A percentile compares a stretch with the other conserved stretches of the same genome.
Evolutionary conservation across 176 grass and related monocot species (phyloP).

Genomic region (Carex cristatella): DNA sequence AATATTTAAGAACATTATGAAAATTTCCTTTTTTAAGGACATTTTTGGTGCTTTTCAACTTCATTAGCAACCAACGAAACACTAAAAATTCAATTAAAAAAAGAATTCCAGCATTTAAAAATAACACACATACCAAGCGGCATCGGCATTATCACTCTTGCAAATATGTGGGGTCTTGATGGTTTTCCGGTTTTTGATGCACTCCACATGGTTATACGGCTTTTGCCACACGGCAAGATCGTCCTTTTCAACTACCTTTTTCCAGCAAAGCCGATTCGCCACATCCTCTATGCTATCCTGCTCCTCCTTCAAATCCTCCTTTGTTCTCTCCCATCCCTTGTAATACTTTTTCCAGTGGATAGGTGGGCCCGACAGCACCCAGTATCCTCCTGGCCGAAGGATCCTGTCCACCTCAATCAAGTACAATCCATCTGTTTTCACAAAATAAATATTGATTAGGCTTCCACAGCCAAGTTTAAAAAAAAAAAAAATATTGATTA

Average conservation of each 20-base stretch:
- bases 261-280: slow-evolving; percentile 78
- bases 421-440: slow-evolving; percentile 74
- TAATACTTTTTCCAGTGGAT: slow-evolving; percentile 89
- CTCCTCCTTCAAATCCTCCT: slow-evolving; percentile 74
- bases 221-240: slow-evolving; percentile 95
- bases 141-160: slow-evolving; percentile 69
- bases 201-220: slow-evolving; percentile 80
- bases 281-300: slow-evolving; percentile 84
- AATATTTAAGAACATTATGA: neutral
- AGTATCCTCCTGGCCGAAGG: slow-evolving; percentile 89
- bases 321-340: slow-evolving; percentile 67
- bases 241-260: slow-evolving; percentile 61
- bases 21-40: neutral
- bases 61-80: neutral
- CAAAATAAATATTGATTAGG: neutral
- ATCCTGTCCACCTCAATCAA: slow-evolving; percentile 81
- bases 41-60: neutral
- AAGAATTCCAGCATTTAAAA: neutral
- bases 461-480: too few relatives aligned
- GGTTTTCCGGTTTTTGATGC: slow-evolving; percentile 44
- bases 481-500: neutral
- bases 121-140: slow-evolving; percentile 55
- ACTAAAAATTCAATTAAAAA: slow-evolving; percentile 2
- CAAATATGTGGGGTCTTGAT: slow-evolving; percentile 72
- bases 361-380: slow-evolving; percentile 83